phyloP scores from a whole-genome alignment of 768 basidiomycete species.

The button mushroom (Agaricus bisporus) region DNA sequence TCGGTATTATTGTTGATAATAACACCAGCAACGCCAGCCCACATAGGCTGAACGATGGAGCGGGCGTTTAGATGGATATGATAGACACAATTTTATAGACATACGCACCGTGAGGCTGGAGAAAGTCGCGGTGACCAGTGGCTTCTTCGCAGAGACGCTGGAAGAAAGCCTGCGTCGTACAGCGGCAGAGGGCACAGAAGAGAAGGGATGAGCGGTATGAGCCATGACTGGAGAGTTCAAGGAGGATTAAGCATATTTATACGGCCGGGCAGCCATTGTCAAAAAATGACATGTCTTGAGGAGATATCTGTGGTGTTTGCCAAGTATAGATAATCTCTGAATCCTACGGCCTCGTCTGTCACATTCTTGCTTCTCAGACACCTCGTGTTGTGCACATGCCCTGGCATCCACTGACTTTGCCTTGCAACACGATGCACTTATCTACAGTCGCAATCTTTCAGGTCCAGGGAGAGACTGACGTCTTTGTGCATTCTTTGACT shows the following conservation, averaged over 20 bases:
- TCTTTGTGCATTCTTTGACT: background rate
- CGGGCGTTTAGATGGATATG: slow-evolving; percentile 15
- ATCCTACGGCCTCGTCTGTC: no score
- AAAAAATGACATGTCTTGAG: slow-evolving; percentile 17
- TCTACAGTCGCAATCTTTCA: background rate
- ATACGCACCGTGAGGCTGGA: slow-evolving; percentile 60
- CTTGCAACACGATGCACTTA: background rate
- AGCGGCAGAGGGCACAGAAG: slow-evolving; percentile 58
- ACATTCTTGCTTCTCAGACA: background rate
- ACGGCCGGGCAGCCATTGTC: slow-evolving; percentile 15
- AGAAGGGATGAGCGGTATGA: slow-evolving; percentile 40
- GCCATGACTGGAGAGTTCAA: slow-evolving; percentile 40
- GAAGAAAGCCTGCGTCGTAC: slow-evolving; percentile 67
- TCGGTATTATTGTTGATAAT: slow-evolving; percentile 52
- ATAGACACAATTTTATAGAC: slow-evolving; percentile 1
- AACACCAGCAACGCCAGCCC: slow-evolving; percentile 73
- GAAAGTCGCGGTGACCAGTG: slow-evolving; percentile 49
- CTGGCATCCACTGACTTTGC: background rate
- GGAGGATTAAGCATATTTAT: slow-evolving; percentile 21
- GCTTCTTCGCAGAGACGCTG: slow-evolving; percentile 34
- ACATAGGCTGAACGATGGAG: slow-evolving; percentile 61
- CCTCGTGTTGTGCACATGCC: background rate
- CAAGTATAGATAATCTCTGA: background rate
- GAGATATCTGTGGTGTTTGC: background rate
- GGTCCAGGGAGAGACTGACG: no score